phyloP scores from a whole-genome alignment of 177 flowering plant species.

The Telopea speciosissima region DNA sequence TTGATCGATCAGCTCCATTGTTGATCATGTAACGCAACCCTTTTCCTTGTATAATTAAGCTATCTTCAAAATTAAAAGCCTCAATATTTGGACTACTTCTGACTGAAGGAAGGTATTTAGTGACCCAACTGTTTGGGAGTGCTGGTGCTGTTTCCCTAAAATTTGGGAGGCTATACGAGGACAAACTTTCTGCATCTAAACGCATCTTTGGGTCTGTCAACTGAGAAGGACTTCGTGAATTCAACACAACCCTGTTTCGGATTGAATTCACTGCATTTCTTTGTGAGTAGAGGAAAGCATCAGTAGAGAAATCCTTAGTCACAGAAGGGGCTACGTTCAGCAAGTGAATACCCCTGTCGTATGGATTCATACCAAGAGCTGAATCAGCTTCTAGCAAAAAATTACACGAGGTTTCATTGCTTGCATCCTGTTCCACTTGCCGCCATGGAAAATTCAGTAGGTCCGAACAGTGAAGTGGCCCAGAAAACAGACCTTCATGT shows the following conservation, averaged over 20 bases:
- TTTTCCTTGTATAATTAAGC: slow-evolving; percentile 34
- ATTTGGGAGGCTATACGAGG: slow-evolving; percentile 11
- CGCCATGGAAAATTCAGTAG: slow-evolving; percentile 4
- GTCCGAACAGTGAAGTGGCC: neutral
- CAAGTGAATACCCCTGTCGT: neutral
- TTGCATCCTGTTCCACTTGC: slow-evolving; percentile 5
- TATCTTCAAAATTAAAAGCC: slow-evolving; percentile 32
- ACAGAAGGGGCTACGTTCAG: neutral
- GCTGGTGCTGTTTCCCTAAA: slow-evolving; percentile 12
- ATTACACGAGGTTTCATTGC: neutral
- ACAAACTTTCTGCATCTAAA: slow-evolving; percentile 9
- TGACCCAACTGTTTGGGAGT: slow-evolving; percentile 14
- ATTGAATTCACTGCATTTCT: slow-evolving; percentile 8
- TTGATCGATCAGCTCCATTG: slow-evolving; percentile 12
- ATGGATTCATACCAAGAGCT: slow-evolving; percentile 1
- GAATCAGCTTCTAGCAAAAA: slow-evolving; percentile 7
- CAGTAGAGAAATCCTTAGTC: neutral
- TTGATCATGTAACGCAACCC: slow-evolving; percentile 18
- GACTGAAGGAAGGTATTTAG: slow-evolving; percentile 10
- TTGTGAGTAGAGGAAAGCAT: slow-evolving; percentile 8
- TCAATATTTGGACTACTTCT: slow-evolving; percentile 12
- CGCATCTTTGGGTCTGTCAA: slow-evolving; percentile 9
- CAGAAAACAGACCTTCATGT: neutral
- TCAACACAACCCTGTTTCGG: slow-evolving; percentile 10
- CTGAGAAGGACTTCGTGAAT: slow-evolving; percentile 15